Conservation (phyloP, 2,329 filamentous ascomycete species). For the Alternaria postmessia region DNA sequence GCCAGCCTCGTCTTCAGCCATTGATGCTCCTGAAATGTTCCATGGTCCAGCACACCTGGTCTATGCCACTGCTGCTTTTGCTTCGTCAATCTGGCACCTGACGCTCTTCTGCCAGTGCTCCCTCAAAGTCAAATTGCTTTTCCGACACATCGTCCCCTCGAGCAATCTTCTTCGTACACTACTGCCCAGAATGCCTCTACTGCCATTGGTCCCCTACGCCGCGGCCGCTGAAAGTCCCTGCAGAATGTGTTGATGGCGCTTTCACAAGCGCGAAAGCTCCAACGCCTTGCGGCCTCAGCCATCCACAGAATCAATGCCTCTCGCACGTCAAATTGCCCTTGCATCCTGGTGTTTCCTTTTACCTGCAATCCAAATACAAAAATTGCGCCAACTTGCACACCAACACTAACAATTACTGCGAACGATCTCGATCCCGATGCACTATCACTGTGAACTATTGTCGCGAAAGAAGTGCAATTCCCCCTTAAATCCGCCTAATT, state of each 20-base stretch:
- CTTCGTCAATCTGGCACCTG: slow-evolving; percentile 1
- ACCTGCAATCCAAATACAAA: not conserved
- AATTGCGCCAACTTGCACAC: not conserved
- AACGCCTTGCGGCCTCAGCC: slow-evolving; percentile 3
- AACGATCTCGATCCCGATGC: not conserved
- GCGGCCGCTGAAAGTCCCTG: slow-evolving; percentile 7
- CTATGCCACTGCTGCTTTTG: slow-evolving; percentile 3
- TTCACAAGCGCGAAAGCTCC: slow-evolving; percentile 6
- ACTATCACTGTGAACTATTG: not conserved
- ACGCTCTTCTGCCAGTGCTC: not conserved
- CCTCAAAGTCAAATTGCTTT: slow-evolving; percentile 10
- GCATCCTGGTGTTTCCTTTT: not conserved
- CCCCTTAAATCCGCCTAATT: not conserved
- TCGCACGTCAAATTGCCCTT: not conserved
- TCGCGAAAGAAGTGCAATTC: not conserved
- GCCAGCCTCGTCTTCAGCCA: not conserved
- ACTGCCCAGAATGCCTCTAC: not conserved
- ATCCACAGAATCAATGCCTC: not conserved
- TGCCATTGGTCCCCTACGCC: not conserved
- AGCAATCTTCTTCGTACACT: not conserved
- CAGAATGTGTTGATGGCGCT: slow-evolving; percentile 4
- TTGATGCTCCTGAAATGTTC: slow-evolving; percentile 1
- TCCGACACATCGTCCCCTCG: not conserved
- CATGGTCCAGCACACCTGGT: slow-evolving; percentile 5
- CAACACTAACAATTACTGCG: not conserved